Conservation (phyloP, 805 yeast genomes). For the Saccharomycopsis fibuligera region DNA sequence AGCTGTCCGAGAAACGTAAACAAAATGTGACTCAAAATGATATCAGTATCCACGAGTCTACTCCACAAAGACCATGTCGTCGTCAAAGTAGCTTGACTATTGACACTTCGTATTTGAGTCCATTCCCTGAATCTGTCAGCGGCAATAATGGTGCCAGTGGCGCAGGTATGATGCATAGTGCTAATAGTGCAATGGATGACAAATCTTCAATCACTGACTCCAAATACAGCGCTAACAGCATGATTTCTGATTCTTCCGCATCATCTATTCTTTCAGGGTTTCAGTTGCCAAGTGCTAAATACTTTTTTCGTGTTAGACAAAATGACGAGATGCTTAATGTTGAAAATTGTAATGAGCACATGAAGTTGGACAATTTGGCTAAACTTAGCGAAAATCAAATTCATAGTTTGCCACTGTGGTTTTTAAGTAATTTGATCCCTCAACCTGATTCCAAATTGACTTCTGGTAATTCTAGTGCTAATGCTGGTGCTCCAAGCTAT, state of each 20-base stretch:
- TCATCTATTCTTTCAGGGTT: constrained; percentile 39
- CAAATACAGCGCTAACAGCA: constrained; percentile 10
- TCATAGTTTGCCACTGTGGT: constrained; percentile 48
- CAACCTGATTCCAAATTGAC: no score
- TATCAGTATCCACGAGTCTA: background rate
- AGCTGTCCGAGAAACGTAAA: no score
- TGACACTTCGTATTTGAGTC: constrained; percentile 11
- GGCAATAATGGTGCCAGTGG: background rate
- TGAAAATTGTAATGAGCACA: constrained; percentile 19
- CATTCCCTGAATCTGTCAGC: background rate
- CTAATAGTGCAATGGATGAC: no score
- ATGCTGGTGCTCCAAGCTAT: no score
- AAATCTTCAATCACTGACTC: background rate
- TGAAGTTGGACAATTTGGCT: constrained; percentile 15
- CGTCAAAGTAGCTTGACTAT: constrained; percentile 3
- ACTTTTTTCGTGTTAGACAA: constrained; percentile 42
- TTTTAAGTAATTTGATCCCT: constrained; percentile 25
- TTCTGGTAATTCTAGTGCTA: background rate
- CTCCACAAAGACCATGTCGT: constrained; percentile 1
- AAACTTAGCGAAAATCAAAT: constrained; percentile 23
- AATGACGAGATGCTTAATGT: constrained; percentile 42
- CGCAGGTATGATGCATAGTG: background rate
- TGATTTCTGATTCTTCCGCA: constrained; percentile 14
- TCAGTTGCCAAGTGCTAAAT: constrained; percentile 40
- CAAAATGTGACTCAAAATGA: no score